Conservation (phyloP, 768 basidiomycete genomes). For the Tulasnella sp. region DNA sequence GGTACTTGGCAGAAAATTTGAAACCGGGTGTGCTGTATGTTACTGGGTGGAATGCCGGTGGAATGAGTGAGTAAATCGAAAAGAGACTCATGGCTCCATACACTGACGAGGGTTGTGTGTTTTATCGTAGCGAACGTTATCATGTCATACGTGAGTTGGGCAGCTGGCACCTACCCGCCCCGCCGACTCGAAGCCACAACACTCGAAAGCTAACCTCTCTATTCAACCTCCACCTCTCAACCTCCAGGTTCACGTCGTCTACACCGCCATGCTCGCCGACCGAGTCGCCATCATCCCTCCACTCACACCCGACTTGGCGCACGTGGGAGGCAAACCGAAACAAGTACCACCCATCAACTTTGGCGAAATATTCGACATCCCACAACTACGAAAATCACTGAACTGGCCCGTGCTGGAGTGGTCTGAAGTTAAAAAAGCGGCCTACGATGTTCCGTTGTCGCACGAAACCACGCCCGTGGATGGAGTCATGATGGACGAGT, state of each 20-base stretch:
- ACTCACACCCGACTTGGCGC: conserved; percentile 37
- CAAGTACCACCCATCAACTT: conserved; percentile 2
- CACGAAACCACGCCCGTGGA: not conserved
- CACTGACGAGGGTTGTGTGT: not conserved
- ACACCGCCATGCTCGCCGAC: conserved; percentile 6
- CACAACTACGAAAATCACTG: not conserved
- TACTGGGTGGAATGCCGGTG: conserved; percentile 18
- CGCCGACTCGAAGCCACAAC: not conserved
- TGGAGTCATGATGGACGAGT: not conserved
- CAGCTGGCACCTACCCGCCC: not conserved
- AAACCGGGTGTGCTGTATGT: conserved; percentile 10
- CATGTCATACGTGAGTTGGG: conserved; percentile 14
- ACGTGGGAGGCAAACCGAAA: conserved; percentile 35
- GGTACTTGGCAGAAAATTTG: not conserved
- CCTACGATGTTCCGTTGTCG: conserved; percentile 30
- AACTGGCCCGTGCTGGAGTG: conserved; percentile 26
- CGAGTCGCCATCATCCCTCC: conserved; percentile 19
- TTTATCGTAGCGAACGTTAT: conserved; percentile 20
- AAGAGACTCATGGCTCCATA: not conserved
- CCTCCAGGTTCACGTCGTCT: conserved; percentile 17
- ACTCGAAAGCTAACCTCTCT: not conserved
- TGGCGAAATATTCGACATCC: conserved; percentile 29
- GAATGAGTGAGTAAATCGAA: not conserved
- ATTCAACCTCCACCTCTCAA: too few relatives aligned
- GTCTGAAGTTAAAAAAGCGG: conserved; percentile 23